These are phyloP conservation scores for Phaeosphaeria sp. DNA, from an alignment of 2,329 filamentous ascomycete genomes.

Conservation along the genomic window DNA sequence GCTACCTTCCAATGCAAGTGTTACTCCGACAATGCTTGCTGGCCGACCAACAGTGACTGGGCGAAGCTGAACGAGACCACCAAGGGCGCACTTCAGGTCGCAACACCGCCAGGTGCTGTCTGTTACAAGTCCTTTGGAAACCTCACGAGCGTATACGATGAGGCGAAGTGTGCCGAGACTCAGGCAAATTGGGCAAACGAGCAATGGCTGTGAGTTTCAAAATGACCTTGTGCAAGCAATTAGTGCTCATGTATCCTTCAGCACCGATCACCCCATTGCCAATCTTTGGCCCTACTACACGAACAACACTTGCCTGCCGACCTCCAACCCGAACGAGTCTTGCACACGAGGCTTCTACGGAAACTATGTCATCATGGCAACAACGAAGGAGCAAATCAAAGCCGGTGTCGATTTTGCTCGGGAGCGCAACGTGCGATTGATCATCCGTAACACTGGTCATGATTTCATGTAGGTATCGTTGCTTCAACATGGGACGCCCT, in stretches of 20 bases:
- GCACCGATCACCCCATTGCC: constrained; percentile 41
- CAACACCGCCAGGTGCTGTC: constrained; percentile 37
- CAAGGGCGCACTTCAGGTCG: constrained; percentile 32
- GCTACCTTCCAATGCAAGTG: constrained; percentile 43
- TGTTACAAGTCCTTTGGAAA: constrained; percentile 37
- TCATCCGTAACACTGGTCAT: constrained; percentile 46
- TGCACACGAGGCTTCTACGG: constrained; percentile 45
- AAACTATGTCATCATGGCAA: constrained; percentile 42
- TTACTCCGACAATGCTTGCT: constrained; percentile 43
- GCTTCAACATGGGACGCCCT: background rate
- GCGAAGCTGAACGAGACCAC: constrained; percentile 37
- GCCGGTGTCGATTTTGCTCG: constrained; percentile 44
- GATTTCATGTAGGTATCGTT: constrained; percentile 36
- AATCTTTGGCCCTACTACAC: constrained; percentile 42
- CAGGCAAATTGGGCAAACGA: constrained; percentile 37
- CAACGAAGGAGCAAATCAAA: constrained; percentile 39
- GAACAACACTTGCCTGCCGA: constrained; percentile 43
- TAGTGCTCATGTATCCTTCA: constrained; percentile 11
- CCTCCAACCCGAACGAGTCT: constrained; percentile 26
- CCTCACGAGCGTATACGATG: constrained; percentile 29
- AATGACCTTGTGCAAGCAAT: background rate
- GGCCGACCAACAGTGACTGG: constrained; percentile 38
- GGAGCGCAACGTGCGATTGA: constrained; percentile 37
- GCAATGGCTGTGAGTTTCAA: constrained; percentile 36
- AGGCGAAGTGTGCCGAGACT: constrained; percentile 32